phyloP scores from a whole-genome alignment of 2,329 filamentous ascomycete genomes.

The Curvularia sp. region DNA sequence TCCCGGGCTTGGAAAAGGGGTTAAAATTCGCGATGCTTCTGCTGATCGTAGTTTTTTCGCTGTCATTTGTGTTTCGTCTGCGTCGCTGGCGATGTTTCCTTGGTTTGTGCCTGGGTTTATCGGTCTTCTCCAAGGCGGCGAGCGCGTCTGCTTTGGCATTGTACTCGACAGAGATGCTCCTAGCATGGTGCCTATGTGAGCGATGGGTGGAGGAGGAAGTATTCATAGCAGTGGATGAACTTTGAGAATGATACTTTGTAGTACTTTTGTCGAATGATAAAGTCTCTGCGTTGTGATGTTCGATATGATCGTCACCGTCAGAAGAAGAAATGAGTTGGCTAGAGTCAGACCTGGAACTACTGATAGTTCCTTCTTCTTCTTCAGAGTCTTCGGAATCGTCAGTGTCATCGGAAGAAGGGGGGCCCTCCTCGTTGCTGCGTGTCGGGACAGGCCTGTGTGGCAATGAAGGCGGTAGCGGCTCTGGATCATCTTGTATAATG shows the following conservation, averaged over 20 bases:
- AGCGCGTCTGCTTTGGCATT: slow-evolving; percentile 30
- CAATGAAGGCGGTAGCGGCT: slow-evolving; percentile 35
- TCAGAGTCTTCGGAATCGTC: slow-evolving; percentile 28
- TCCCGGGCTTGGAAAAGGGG: slow-evolving; percentile 38
- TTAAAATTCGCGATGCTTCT: slow-evolving; percentile 47
- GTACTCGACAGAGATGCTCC: slow-evolving; percentile 35
- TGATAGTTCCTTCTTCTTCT: slow-evolving; percentile 41
- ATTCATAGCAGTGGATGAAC: slow-evolving; percentile 44
- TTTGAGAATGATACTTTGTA: slow-evolving; percentile 44
- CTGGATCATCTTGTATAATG: slow-evolving; percentile 40
- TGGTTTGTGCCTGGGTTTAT: slow-evolving; percentile 28
- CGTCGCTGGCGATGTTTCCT: slow-evolving; percentile 35
- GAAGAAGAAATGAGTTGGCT: slow-evolving; percentile 51
- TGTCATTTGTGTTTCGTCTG: slow-evolving; percentile 36
- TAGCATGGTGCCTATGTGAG: slow-evolving; percentile 19
- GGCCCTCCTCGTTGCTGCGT: slow-evolving; percentile 25
- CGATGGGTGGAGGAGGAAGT: slow-evolving; percentile 22
- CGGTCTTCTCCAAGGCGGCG: slow-evolving; percentile 25
- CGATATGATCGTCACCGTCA: slow-evolving; percentile 57
- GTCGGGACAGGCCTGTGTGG: slow-evolving; percentile 29
- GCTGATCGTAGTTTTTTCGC: slow-evolving; percentile 47
- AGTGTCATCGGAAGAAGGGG: slow-evolving; percentile 39
- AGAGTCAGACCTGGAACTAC: slow-evolving; percentile 54
- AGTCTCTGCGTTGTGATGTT: slow-evolving; percentile 53
- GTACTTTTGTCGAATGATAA: slow-evolving; percentile 48